These are phyloP conservation scores for Candida bentonensis DNA, from an alignment of 805 yeast species.

Conservation along the genomic window DNA sequence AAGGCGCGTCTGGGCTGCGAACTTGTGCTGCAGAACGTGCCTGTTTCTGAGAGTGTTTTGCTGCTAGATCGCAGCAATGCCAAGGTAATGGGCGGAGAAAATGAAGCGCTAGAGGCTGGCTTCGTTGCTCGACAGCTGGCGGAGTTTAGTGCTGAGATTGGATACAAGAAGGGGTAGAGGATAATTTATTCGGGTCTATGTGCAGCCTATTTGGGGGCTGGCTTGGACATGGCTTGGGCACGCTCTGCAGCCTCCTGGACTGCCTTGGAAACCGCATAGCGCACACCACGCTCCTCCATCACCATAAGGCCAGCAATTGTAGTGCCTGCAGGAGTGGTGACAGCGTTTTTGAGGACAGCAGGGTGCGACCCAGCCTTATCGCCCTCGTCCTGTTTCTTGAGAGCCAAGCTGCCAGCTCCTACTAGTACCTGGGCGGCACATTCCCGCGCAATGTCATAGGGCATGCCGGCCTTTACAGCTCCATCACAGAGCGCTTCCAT, in stretches of 20 bases:
- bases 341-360: conserved; percentile 69
- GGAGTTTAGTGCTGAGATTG: background rate
- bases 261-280: conserved; percentile 77
- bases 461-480: conserved; percentile 88
- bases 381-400: conserved; percentile 12
- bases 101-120: background rate
- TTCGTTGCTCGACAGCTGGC: background rate
- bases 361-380: conserved; percentile 69
- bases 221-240: conserved; percentile 25
- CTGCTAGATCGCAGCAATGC: background rate
- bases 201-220: conserved; percentile 5
- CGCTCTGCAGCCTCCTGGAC: conserved; percentile 85
- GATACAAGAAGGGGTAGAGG: background rate
- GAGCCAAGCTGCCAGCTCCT: conserved; percentile 87
- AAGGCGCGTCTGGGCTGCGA: background rate
- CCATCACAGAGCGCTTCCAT: conserved; percentile 90
- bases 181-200: background rate
- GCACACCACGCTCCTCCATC: conserved; percentile 83
- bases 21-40: background rate
- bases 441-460: conserved; percentile 64
- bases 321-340: conserved; percentile 96
- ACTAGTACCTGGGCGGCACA: conserved; percentile 89
- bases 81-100: background rate
- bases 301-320: conserved; percentile 90
- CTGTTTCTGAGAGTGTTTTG: background rate